Evolutionary conservation across 371 early-diverging fungal species (phyloP), one percentile per base, ranked within the genome.

Genomic region (Haplosporangium sp.): DNA sequence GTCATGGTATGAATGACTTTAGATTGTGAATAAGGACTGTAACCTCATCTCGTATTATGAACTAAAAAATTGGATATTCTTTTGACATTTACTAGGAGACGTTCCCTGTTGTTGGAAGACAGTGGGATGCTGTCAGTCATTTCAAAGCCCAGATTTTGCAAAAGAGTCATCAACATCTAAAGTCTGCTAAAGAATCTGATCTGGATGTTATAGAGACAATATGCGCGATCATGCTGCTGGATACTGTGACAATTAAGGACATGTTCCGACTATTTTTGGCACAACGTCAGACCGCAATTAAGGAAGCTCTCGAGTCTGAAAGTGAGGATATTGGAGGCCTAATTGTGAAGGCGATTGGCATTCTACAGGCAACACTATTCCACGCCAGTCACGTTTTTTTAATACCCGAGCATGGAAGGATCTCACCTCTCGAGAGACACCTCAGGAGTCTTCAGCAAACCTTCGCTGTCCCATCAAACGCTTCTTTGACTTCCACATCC

Each of bases 71-170:
- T 59, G 59, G 27, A 42, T 9, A 42, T 61, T 61, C 44, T n/a
- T 15, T 61, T 44, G n/a, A 45, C 37, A 45, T 15, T 40, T 27
- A 27, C 19, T 76, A 94, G 90, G 76, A 82, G 19, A 90, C 91
- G 7, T 96, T 94, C 70, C 95, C 95, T 0, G 92, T 96, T 1
- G 90, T 94, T 20, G 92, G 92, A 67, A 85, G 94, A 11, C 96
- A 94, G 78, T 96, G 96, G 96, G 93, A 95, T 76, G 92, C 94
- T 0, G 90, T 95, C 27, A 89, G 90, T 52, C 89, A 89, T 63
- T 93, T 95, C 74, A 88, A 87, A 27, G 67, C 89, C 0, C 94
- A 94, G 69, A 94, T 96, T 50, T 74, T 93, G 13, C 89, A 92
- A 68, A 86, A 90, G 76, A 86, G 92, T 8, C 83, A 77, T 0